A percentile compares a stretch with the other conserved stretches of the same genome.
These are phyloP conservation scores for Bifiguratus adelaidae DNA, from an alignment of 192 early-diverging fungal genomes.

Conservation along the genomic window DNA sequence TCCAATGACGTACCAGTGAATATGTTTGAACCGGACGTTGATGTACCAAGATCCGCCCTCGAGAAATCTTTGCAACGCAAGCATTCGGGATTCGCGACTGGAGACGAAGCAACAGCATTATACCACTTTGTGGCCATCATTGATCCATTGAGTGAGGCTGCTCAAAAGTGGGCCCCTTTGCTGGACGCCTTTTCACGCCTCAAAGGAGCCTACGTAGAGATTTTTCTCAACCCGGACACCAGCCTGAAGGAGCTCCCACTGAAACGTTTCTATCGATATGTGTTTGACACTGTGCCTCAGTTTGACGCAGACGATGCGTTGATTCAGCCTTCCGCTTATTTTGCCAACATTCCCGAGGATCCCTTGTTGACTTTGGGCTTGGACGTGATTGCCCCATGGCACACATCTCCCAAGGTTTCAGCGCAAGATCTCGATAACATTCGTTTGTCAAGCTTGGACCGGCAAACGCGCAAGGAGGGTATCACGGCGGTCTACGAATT, in stretches of 20 bases:
- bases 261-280: constrained; percentile 86
- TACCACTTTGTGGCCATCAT: constrained; percentile 45
- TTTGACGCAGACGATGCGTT: constrained; percentile 40
- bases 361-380: constrained; percentile 80
- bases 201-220: constrained; percentile 49
- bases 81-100: constrained; percentile 3
- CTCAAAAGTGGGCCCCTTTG: constrained; percentile 70
- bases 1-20: no score
- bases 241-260: constrained; percentile 58
- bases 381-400: constrained; percentile 85
- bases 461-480: constrained; percentile 16
- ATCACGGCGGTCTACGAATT: constrained; percentile 73
- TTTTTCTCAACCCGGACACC: constrained; percentile 54
- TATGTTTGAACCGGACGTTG: no score
- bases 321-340: constrained; percentile 44
- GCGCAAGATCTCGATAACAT: constrained; percentile 93
- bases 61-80: no score
- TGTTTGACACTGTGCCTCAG: constrained; percentile 44
- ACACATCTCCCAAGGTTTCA: constrained; percentile 70
- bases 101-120: constrained; percentile 11
- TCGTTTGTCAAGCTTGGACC: constrained; percentile 40
- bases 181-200: constrained; percentile 54
- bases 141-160: constrained; percentile 68
- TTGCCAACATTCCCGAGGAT: constrained; percentile 63
- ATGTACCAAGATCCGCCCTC: no score